These are phyloP conservation scores for Dothistroma pini DNA, from an alignment of 2,329 filamentous ascomycete genomes.

Conservation along the genomic window DNA sequence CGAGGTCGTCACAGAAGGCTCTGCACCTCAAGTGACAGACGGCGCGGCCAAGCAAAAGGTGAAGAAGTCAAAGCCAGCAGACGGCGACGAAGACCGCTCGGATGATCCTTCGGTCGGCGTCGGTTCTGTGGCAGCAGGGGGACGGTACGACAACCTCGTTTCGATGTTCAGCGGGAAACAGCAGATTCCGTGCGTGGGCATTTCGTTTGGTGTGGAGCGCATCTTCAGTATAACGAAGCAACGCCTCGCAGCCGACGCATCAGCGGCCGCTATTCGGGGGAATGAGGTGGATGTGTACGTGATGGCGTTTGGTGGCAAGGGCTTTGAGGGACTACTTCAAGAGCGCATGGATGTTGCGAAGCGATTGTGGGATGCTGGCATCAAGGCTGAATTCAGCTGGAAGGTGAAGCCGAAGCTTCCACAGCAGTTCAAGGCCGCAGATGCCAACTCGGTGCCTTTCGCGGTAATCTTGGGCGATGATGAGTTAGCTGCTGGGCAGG, in stretches of 20 bases:
- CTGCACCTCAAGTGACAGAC: slow-evolving; percentile 51
- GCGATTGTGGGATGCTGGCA: slow-evolving; percentile 77
- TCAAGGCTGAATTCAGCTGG: slow-evolving; percentile 87
- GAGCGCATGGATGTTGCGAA: slow-evolving; percentile 80
- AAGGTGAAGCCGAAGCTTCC: slow-evolving; percentile 88
- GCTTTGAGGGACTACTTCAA: slow-evolving; percentile 72
- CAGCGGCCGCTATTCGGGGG: slow-evolving; percentile 53
- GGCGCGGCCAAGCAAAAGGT: slow-evolving; percentile 45
- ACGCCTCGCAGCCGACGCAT: slow-evolving; percentile 61
- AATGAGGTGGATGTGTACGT: slow-evolving; percentile 88
- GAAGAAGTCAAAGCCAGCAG: slow-evolving; percentile 46
- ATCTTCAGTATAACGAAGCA: slow-evolving; percentile 92
- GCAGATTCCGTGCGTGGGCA: slow-evolving; percentile 84
- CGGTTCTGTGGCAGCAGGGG: slow-evolving; percentile 83
- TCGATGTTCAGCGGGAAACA: slow-evolving; percentile 79
- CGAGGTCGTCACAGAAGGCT: slow-evolving; percentile 80
- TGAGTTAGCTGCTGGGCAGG: slow-evolving; percentile 76
- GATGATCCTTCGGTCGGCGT: slow-evolving; percentile 78
- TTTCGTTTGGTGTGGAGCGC: slow-evolving; percentile 92
- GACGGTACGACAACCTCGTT: slow-evolving; percentile 88
- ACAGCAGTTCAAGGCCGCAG: slow-evolving; percentile 87
- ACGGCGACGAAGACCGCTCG: slow-evolving; percentile 63
- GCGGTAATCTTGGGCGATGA: slow-evolving; percentile 89
- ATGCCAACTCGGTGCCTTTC: slow-evolving; percentile 74
- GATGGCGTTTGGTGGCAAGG: slow-evolving; percentile 90